A percentile compares a stretch with the other conserved stretches of the same genome.
phyloP scores from a whole-genome alignment of 805 yeast species.

The Helenozyma baotianmanensis region DNA sequence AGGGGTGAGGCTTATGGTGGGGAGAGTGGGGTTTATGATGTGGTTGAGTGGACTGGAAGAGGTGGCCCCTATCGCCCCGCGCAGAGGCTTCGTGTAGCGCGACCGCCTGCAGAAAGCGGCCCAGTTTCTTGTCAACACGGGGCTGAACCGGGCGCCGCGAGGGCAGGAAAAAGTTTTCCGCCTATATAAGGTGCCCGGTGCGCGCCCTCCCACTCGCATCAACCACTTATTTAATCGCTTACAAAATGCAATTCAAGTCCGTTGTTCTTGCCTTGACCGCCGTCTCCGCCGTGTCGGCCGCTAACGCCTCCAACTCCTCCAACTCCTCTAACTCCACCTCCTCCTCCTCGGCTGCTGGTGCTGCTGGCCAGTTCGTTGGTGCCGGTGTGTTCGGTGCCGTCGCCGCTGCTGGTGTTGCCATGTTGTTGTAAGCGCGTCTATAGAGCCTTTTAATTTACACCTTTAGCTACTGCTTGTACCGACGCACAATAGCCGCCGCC shows the following conservation, averaged over 20 bases:
- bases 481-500: too few species aligned
- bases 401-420: slow-evolving; percentile 76
- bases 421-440: slow-evolving; percentile 36
- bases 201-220: background rate
- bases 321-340: slow-evolving; percentile 41
- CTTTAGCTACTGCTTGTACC: slow-evolving; percentile 2
- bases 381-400: slow-evolving; percentile 80
- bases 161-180: too few species aligned
- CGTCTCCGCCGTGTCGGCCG: slow-evolving; percentile 64
- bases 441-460: slow-evolving; percentile 6
- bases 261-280: slow-evolving; percentile 67
- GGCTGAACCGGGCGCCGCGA: too few species aligned
- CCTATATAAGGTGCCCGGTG: slow-evolving; percentile 10
- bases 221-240: slow-evolving; percentile 1
- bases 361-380: slow-evolving; percentile 52
- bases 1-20: too few species aligned
- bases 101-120: too few species aligned
- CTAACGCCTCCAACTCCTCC: slow-evolving; percentile 36
- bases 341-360: slow-evolving; percentile 32
- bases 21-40: too few species aligned
- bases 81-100: too few species aligned
- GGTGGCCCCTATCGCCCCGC: too few species aligned
- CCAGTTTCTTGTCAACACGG: too few species aligned
- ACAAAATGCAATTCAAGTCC: slow-evolving; percentile 66
- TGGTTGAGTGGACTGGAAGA: too few species aligned